Percentiles rank a stretch among this genome's conserved stretches.
phyloP scores from a whole-genome alignment of 148 eudicot genomes.

The Cornus kousa region DNA sequence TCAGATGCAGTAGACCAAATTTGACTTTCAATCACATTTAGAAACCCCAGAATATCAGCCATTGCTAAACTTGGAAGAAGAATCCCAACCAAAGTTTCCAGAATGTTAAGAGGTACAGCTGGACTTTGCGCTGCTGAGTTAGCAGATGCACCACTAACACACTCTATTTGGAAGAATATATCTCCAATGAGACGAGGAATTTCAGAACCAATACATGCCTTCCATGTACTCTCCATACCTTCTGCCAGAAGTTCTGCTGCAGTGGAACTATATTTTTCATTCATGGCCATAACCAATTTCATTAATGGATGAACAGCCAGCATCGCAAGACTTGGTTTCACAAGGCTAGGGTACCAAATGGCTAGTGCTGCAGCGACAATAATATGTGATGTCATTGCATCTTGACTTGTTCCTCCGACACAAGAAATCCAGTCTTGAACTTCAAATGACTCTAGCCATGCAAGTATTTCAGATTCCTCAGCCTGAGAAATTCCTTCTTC shows the following conservation, averaged over 20 bases:
- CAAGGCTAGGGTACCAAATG: constrained; percentile 97
- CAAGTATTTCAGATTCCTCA: constrained; percentile 50
- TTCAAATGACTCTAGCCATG: constrained; percentile 93
- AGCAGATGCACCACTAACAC: constrained; percentile 67
- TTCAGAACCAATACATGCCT: constrained; percentile 75
- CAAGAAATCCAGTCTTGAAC: constrained; percentile 93
- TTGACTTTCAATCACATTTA: constrained; percentile 82
- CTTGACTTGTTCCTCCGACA: constrained; percentile 93
- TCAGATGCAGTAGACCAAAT: constrained; percentile 99
- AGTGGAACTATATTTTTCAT: constrained; percentile 81
- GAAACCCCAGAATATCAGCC: constrained; percentile 85
- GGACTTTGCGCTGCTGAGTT: constrained; percentile 40
- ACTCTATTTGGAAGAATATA: constrained; percentile 90
- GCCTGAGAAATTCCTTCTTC: constrained; percentile 26
- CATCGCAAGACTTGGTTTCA: constrained; percentile 70
- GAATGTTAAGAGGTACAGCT: constrained; percentile 58
- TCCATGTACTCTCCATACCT: constrained; percentile 99
- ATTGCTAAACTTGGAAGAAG: constrained; percentile 95
- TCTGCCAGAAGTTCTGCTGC: constrained; percentile 97
- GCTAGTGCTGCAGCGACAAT: constrained; percentile 93
- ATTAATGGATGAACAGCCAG: constrained; percentile 71
- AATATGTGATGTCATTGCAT: constrained; percentile 94
- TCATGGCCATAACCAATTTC: constrained; percentile 93
- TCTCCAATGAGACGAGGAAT: constrained; percentile 83
- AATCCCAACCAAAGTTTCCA: constrained; percentile 68